Evolutionary conservation across 1,284 basidiomycete species (phyloP), one percentile per base, ranked within the genome.

Genomic region (Apiotrichum laibachii): DNA sequence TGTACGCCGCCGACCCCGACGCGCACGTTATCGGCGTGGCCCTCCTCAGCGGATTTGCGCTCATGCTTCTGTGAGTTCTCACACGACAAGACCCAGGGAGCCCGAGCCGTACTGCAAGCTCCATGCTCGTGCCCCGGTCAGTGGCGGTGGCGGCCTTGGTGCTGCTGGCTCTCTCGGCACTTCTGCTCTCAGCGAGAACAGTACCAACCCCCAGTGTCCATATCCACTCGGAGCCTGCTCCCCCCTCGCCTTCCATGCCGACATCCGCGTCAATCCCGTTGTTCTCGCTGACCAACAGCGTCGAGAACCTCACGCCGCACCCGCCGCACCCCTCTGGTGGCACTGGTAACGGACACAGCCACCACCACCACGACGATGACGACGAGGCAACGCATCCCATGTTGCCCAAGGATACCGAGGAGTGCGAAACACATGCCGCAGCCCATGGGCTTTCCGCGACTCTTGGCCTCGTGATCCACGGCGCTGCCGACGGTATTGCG

Each of bases 401-500:
- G 52, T 31, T 61, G 21, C 54, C 54, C 11, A 61, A 63, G 48
- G 59, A 56, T 16, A 11, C 37, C n/a, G 44, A 44, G 9, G 47
- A 54, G 11, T 61, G 52, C 37, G 54, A 40, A 22, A 54, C 55
- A 31, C 45, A 51, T 21, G 62, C 63, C n/a, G 61, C 63, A 2
- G 57, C 67, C 2, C 60, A 68, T 16, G 77, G 75, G 4, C 83
- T 88, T 60, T 85, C 89, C 47, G 82, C 93, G 42, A 91, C 91
- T 0, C 75, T 95, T 7, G 93, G 92, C 0, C 80, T 96, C 47
- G 83, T 90, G 40, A 84, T 92, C 42, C 93, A 96, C 72, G 89
- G 87, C 2, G 81, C 92, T 35, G 89, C 92, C 0, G 93, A 97
- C 75, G 93, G 93, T 1, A 85, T 95, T 57, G 91, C 91, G 1